These are phyloP conservation scores for Punica granatum DNA, from an alignment of 345 rosid genomes.

Conservation along the genomic window DNA sequence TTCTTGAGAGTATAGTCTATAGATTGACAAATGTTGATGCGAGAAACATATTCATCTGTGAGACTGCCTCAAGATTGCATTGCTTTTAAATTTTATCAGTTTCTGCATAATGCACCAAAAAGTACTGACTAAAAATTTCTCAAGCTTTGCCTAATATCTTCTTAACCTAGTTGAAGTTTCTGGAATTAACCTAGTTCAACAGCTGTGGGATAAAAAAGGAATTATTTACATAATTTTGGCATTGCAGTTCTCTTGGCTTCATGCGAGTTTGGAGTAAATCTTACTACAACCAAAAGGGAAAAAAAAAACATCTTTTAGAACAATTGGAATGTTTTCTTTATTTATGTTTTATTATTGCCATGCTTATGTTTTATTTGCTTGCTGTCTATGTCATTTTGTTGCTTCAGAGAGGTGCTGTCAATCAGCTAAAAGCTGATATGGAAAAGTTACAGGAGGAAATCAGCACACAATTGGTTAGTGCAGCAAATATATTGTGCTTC, in stretches of 20 bases:
- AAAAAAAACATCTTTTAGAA: background rate
- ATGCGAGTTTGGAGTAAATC: background rate
- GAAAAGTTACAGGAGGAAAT: conserved; percentile 76
- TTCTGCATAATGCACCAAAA: no score
- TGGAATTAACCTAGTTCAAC: no score
- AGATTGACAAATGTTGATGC: background rate
- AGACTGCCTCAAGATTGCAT: background rate
- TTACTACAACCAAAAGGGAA: background rate
- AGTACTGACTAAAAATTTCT: background rate
- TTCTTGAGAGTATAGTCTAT: background rate
- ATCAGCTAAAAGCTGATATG: conserved; percentile 88
- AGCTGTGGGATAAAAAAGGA: background rate
- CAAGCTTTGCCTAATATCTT: background rate
- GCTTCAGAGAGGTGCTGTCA: conserved; percentile 76
- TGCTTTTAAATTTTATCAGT: background rate
- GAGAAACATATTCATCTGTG: background rate
- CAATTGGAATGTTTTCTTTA: background rate
- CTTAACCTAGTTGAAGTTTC: background rate
- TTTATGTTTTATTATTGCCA: background rate
- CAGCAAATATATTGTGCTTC: conserved; percentile 16
- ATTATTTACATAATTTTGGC: background rate
- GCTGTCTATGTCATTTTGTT: conserved; percentile 6
- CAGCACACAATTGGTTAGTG: conserved; percentile 67
- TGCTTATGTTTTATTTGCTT: background rate
- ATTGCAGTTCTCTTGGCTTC: background rate